Percentiles rank a stretch among this genome's conserved stretches.
Evolutionary conservation across 1,284 basidiomycete genomes (phyloP).

Genomic region (Cutaneotrichosporon cyanovorans): DNA sequence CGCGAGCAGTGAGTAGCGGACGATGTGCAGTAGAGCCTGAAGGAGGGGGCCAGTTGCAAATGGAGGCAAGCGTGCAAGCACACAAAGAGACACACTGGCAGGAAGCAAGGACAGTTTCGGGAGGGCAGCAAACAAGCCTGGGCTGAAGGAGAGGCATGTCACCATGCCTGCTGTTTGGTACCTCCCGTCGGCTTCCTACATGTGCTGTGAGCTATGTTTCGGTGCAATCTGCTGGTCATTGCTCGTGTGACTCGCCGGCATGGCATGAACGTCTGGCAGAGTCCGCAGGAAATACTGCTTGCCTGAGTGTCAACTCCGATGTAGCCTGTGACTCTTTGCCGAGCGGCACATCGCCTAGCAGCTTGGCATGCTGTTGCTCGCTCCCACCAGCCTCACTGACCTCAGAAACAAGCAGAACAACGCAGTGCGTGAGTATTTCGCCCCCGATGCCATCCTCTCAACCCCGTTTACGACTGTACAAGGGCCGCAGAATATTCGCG

Average conservation of each 20-base stretch:
- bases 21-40: not conserved
- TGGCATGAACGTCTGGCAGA: too few species aligned
- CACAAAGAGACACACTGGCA: not conserved
- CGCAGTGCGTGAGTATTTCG: constrained; percentile 32
- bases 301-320: not conserved
- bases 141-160: too few species aligned
- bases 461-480: constrained; percentile 14
- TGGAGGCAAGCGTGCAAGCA: too few species aligned
- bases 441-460: constrained; percentile 24
- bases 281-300: too few species aligned
- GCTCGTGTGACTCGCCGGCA: too few species aligned
- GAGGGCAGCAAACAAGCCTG: too few species aligned
- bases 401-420: constrained; percentile 24
- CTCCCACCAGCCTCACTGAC: not conserved
- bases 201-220: too few species aligned
- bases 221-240: too few species aligned
- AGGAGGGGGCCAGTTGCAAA: not conserved
- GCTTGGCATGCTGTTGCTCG: not conserved
- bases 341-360: not conserved
- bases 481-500: constrained; percentile 28
- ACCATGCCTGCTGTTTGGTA: too few species aligned
- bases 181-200: too few species aligned
- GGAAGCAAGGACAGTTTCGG: not conserved
- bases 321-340: not conserved
- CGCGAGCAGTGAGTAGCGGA: constrained; percentile 35